A percentile compares a stretch with the other conserved stretches of the same genome.
Conservation (phyloP, 2,329 filamentous ascomycete species). For the Exophiala alcalophila region DNA sequence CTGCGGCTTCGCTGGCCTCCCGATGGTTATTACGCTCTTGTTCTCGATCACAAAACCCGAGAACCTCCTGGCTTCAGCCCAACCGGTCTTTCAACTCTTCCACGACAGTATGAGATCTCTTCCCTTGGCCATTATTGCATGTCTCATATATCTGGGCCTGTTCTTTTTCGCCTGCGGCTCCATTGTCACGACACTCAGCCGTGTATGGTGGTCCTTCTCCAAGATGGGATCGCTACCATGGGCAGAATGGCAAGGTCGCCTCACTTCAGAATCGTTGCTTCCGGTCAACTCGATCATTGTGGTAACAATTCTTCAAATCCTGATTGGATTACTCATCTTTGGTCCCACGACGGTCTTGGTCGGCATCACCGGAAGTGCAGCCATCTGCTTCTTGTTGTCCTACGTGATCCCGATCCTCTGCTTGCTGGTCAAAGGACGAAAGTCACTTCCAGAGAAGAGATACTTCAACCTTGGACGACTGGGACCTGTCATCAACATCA, state of each 20-base stretch:
- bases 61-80: conserved; percentile 7
- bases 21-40: conserved; percentile 19
- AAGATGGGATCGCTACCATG: conserved; percentile 5
- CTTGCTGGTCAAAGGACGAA: neutral
- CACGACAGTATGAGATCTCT: conserved; percentile 1
- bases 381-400: conserved; percentile 2
- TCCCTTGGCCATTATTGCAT: conserved; percentile 1
- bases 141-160: neutral
- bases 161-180: neutral
- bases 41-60: conserved; percentile 11
- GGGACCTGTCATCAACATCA: neutral
- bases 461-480: conserved; percentile 5
- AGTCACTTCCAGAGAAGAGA: conserved; percentile 1
- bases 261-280: conserved; percentile 26
- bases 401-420: conserved; percentile 4
- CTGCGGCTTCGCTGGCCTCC: conserved; percentile 7
- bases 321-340: conserved; percentile 1
- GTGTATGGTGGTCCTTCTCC: conserved; percentile 7
- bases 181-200: neutral
- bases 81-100: conserved; percentile 13
- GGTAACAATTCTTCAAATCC: neutral
- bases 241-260: neutral
- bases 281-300: conserved; percentile 31
- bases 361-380: conserved; percentile 2
- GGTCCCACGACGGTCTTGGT: conserved; percentile 2